Percentiles rank a stretch among this genome's conserved stretches.
Evolutionary conservation across 1,139 yeast species (phyloP).

Genomic region (Blastobotrys apis): DNA sequence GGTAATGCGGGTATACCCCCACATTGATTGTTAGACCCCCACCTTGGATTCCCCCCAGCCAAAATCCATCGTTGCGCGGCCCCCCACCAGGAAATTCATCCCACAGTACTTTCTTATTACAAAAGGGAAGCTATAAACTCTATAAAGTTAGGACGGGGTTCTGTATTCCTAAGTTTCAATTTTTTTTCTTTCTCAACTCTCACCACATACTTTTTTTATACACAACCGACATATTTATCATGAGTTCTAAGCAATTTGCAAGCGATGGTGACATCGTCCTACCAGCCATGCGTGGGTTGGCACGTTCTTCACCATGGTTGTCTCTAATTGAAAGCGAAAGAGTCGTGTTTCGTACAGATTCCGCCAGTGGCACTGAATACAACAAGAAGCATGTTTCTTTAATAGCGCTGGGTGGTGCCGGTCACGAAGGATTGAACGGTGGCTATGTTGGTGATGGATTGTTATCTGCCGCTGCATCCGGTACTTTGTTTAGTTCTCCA

Average conservation of each 20-base stretch:
- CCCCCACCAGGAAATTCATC: no score
- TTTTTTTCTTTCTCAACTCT: no score
- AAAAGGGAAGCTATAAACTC: no score
- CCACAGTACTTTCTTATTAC: no score
- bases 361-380: slow-evolving; percentile 18
- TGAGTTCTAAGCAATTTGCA: slow-evolving; percentile 34
- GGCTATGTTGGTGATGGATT: slow-evolving; percentile 84
- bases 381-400: slow-evolving; percentile 44
- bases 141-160: no score
- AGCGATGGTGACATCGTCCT: slow-evolving; percentile 52
- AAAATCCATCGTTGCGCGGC: no score
- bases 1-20: no score
- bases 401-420: slow-evolving; percentile 91
- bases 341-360: slow-evolving; percentile 47
- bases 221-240: no score
- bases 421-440: slow-evolving; percentile 92
- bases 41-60: no score
- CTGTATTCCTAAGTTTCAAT: no score
- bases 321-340: slow-evolving; percentile 62
- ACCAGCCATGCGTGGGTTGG: slow-evolving; percentile 62
- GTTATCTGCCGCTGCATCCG: slow-evolving; percentile 83
- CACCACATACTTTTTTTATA: background rate
- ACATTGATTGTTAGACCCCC: no score
- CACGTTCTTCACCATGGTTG: slow-evolving; percentile 62
- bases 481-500: slow-evolving; percentile 87